Base-by-base conservation (phyloP, 2,329 filamentous ascomycete species). In the Talaromyces albobiverticillius region DNA sequence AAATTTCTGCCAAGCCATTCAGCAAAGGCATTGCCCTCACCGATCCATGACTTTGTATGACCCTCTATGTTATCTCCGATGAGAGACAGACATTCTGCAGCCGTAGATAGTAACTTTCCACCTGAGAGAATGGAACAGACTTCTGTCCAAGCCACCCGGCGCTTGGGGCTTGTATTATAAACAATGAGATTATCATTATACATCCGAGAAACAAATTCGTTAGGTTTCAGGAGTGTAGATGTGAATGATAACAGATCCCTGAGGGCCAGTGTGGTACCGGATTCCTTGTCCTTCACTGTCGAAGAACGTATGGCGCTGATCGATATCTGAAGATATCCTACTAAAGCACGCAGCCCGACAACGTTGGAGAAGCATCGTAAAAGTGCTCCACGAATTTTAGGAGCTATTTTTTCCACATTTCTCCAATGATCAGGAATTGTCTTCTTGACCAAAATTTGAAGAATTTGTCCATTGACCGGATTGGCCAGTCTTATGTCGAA, bases 381-480 rank as follows among this genome's bases (percentile, higher is more conserved):
- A 14, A 97, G 56, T 6, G 65, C 72, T 2, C 81, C 69, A 42
- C 38, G 72, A 68, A 22, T 61, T 62, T 60, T 68, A 1, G 42
- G 26, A 40, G 46, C 53, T 46, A 54, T 59, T 36, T 62, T 56
- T 34, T 76, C 72, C 14, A 93, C 65, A 8, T 83, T 64, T 3
- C 77, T 67, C 93, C 94, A 97, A 71, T 93, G 95, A 65, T 92
- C 89, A 1, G 89, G 88, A 7, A 90, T 76, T 23, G 88, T 91
- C 29, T 85, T 82, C 14, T 82, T 85, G 55, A 95, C 84, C 32
- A 99, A 74, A 3, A 83, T 75, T 64, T 91, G 86, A 50, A 93
- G 77, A 29, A 96, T 82, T 62, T 91, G 88, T 18, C 90, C 85
- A 54, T 85, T 82, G 57, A 83, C 74, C 1, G 92, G 85, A 29